Percentiles rank a stretch among this genome's conserved stretches.
These are phyloP conservation scores for Trichopus zeylanicus DNA, from an alignment of 116 monocot species.

Conservation along the genomic window DNA sequence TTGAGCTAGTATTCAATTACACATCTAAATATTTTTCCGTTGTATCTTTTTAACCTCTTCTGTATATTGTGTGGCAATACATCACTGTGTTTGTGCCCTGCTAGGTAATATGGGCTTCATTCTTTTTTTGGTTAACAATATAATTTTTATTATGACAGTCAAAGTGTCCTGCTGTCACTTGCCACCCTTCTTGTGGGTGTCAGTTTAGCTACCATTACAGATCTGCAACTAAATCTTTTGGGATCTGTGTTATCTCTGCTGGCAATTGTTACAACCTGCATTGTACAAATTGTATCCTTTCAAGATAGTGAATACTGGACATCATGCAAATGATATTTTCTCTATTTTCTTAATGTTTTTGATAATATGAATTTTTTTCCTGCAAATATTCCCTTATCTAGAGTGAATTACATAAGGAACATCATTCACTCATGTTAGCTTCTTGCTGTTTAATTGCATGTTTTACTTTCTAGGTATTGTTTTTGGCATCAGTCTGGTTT, in stretches of 20 bases:
- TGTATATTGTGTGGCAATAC: not conserved
- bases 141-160: constrained; percentile 38
- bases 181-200: constrained; percentile 77
- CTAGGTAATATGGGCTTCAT: not conserved
- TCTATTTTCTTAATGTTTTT: not conserved
- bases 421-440: not conserved
- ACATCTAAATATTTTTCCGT: not conserved
- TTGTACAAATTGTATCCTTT: constrained; percentile 98
- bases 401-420: not conserved
- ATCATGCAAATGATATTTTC: not conserved
- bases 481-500: too few relatives aligned
- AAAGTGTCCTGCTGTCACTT: constrained; percentile 68
- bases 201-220: constrained; percentile 89
- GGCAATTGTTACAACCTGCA: constrained; percentile 83
- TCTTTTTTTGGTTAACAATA: not conserved
- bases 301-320: not conserved
- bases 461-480: too few relatives aligned
- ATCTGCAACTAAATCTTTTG: constrained; percentile 80
- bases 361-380: not conserved
- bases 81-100: not conserved
- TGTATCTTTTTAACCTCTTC: not conserved
- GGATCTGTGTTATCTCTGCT: constrained; percentile 72
- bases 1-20: not conserved
- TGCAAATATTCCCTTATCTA: not conserved
- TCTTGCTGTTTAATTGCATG: too few relatives aligned